These are phyloP conservation scores for Glycyrrhiza uralensis DNA, from an alignment of 306 rosid species.

Conservation along the genomic window DNA sequence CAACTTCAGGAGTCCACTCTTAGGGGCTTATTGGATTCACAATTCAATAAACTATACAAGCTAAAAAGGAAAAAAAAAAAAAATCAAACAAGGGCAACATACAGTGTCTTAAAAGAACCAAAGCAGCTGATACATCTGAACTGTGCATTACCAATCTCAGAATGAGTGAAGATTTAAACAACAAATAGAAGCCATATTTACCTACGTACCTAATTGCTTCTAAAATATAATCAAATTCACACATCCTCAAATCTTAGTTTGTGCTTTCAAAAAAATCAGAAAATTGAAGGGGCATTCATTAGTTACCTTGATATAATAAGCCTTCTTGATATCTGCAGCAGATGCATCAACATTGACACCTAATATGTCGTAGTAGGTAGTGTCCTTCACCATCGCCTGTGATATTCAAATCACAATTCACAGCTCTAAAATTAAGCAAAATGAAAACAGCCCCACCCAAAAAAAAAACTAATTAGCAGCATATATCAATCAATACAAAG, in stretches of 20 bases:
- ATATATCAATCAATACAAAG: not conserved
- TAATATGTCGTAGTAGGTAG: slow-evolving; percentile 66
- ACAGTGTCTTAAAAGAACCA: not conserved
- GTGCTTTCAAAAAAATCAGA: not conserved
- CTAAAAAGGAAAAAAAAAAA: not conserved
- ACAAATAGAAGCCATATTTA: not conserved
- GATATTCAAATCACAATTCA: slow-evolving; percentile 28
- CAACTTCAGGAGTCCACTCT: not conserved
- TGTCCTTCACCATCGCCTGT: slow-evolving; percentile 75
- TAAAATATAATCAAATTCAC: not conserved
- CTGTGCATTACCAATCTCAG: not conserved
- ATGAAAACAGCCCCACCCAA: not conserved
- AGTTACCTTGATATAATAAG: slow-evolving; percentile 91
- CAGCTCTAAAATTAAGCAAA: slow-evolving; percentile 28
- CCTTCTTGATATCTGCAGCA: slow-evolving; percentile 78
- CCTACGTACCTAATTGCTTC: not conserved
- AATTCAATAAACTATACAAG: not conserved
- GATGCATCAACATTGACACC: slow-evolving; percentile 73
- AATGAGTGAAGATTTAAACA: not conserved
- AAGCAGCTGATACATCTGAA: not conserved
- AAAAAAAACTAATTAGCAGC: not conserved
- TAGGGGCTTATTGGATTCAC: not conserved
- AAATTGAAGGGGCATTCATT: not conserved
- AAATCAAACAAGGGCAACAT: not conserved
- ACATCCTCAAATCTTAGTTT: not conserved